Evolutionary conservation across 345 rosid species (phyloP), one percentile per base, ranked within the genome.

Genomic region (Pelargonium nanum): DNA sequence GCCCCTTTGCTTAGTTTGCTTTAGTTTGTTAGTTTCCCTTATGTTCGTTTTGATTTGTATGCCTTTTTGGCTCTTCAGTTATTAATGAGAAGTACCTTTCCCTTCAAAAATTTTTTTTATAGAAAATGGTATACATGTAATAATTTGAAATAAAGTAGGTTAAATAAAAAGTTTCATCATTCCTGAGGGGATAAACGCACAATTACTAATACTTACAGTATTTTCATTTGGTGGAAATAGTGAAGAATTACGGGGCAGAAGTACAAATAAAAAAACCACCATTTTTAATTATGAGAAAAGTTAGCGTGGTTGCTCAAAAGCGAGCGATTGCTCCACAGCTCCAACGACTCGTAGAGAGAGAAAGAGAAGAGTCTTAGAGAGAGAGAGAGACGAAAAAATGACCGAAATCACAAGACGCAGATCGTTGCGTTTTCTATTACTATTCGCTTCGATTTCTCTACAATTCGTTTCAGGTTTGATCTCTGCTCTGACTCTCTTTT

Each of bases 381-480:
- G 59, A 70, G 62, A 60, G 66, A 53, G 20, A 62, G 59, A 55
- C n/a, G n/a, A n/a, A n/a, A n/a, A n/a, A n/a, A 34, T 34, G 45
- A 34, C 45, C 45, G 45, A 34, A 34, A 1, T 15, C 45, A 9
- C 45, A 9, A 62, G 45, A 3, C 45, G 59, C 65, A 55, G 77
- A 76, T 77, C 82, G 58, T 74, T 64, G 57, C 70, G 65, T 40
- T 58, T 45, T 57, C 32, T 65, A 16, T 19, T 81, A 4, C 58
- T 85, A 21, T 63, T 77, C 70, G 75, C 74, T 62, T 75, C 76
- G 21, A 53, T 85, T 72, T 67, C 24, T 71, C 74, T 78, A 4
- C 89, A 77, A 55, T 74, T 75, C 60, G 20, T 85, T 64, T 57
- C 81, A 77, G 96, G 96, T 85, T 71, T 58, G 70, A 34, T 34